Conservation (phyloP, 2,329 filamentous ascomycete species). For the Neoarthrinium moseri region DNA sequence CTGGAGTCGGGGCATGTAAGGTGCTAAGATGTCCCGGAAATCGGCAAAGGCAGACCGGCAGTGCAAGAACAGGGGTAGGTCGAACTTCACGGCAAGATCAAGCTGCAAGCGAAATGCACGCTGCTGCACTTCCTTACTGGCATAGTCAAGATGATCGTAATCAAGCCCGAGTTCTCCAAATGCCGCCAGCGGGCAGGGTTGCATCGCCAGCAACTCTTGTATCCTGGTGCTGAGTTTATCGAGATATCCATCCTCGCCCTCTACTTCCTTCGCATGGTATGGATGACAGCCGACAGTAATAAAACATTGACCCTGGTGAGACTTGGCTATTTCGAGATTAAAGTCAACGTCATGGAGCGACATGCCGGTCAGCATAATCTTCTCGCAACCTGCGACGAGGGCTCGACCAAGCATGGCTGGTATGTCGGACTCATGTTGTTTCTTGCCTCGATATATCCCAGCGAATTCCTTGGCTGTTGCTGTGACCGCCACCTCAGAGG, state of each 20-base stretch:
- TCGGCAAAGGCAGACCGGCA: slow-evolving; percentile 41
- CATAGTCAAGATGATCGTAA: slow-evolving; percentile 43
- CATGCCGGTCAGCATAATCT: slow-evolving; percentile 41
- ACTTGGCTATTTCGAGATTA: slow-evolving; percentile 27
- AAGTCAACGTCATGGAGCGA: slow-evolving; percentile 26
- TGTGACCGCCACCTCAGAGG: slow-evolving; percentile 32
- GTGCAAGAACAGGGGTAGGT: slow-evolving; percentile 39
- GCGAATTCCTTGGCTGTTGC: slow-evolving; percentile 43
- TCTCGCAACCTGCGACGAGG: slow-evolving; percentile 36
- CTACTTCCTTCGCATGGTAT: slow-evolving; percentile 42
- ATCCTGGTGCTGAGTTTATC: slow-evolving; percentile 23
- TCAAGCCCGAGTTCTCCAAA: slow-evolving; percentile 51
- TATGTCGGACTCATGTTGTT: slow-evolving; percentile 46
- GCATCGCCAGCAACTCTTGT: slow-evolving; percentile 20
- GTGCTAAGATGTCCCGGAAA: slow-evolving; percentile 38
- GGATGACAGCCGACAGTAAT: slow-evolving; percentile 50
- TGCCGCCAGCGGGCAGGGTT: slow-evolving; percentile 34
- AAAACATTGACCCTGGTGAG: slow-evolving; percentile 31
- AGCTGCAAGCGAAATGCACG: slow-evolving; percentile 39
- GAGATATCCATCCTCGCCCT: slow-evolving; percentile 14
- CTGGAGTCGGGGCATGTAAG: slow-evolving; percentile 35
- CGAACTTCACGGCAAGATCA: slow-evolving; percentile 31
- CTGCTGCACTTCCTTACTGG: slow-evolving; percentile 38
- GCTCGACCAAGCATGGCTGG: slow-evolving; percentile 38
- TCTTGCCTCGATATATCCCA: slow-evolving; percentile 48